Evolutionary conservation across 805 yeast species (phyloP).

Genomic region (Zygosaccharomyces gambellarensis): DNA sequence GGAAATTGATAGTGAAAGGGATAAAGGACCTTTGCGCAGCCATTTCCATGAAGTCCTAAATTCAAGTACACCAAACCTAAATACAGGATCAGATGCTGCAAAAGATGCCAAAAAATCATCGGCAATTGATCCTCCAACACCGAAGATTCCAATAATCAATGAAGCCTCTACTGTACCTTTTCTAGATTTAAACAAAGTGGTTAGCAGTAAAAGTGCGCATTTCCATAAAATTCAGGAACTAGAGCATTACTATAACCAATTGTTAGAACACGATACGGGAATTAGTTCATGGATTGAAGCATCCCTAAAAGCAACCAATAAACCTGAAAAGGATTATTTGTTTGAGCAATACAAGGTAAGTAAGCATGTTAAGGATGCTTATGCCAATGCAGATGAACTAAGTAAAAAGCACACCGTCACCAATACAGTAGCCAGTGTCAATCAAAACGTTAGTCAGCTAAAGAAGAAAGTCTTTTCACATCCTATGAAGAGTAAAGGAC

Average conservation of each 20-base stretch:
- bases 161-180: slow-evolving; percentile 36
- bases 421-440: slow-evolving; percentile 40
- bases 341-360: slow-evolving; percentile 40
- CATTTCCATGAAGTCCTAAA: slow-evolving; percentile 14
- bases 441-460: slow-evolving; percentile 48
- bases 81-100: slow-evolving; percentile 33
- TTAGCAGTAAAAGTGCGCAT: slow-evolving; percentile 22
- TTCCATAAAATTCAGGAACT: slow-evolving; percentile 25
- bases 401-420: slow-evolving; percentile 37
- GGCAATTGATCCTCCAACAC: not conserved
- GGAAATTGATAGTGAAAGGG: slow-evolving; percentile 7
- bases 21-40: slow-evolving; percentile 12
- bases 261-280: slow-evolving; percentile 48
- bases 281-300: slow-evolving; percentile 50
- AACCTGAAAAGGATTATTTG: slow-evolving; percentile 30
- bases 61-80: slow-evolving; percentile 19
- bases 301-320: slow-evolving; percentile 29
- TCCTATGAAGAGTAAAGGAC: slow-evolving; percentile 47
- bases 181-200: slow-evolving; percentile 40
- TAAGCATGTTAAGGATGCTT: slow-evolving; percentile 57
- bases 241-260: slow-evolving; percentile 35
- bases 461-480: slow-evolving; percentile 46
- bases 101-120: slow-evolving; percentile 36
- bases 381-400: slow-evolving; percentile 52
- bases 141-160: not conserved